Conservation (phyloP, 106 monocot genomes). For the Iris macrosiphon region DNA sequence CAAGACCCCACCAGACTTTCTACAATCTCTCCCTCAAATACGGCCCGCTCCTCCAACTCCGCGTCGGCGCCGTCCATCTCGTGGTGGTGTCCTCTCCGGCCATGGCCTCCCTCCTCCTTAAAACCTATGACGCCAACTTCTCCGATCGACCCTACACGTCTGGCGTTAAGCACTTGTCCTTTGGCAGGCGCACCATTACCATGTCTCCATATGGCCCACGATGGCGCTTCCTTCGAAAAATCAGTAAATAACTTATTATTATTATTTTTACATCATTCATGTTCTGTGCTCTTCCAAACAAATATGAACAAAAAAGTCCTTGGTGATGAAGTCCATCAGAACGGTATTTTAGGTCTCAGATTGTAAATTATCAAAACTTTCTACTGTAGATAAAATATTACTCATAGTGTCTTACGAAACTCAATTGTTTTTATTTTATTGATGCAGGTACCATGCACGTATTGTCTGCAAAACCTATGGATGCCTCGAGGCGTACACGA, state of each 20-base stretch:
- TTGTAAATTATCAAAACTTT: no score
- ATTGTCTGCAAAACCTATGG: no score
- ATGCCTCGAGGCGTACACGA: no score
- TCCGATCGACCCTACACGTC: constrained; percentile 12
- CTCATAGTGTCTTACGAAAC: no score
- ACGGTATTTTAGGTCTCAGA: not conserved
- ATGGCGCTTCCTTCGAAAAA: constrained; percentile 24
- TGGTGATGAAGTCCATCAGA: constrained; percentile 14
- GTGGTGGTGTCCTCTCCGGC: constrained; percentile 19
- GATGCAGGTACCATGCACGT: no score
- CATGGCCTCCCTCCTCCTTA: constrained; percentile 12
- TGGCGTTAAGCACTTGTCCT: constrained; percentile 14
- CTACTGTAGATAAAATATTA: no score
- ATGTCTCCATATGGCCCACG: constrained; percentile 21
- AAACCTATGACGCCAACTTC: constrained; percentile 24
- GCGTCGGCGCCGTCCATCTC: constrained; percentile 9
- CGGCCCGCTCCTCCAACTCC: constrained; percentile 27
- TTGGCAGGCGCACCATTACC: constrained; percentile 13
- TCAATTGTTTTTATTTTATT: no score
- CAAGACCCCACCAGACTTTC: constrained; percentile 20
- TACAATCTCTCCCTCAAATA: constrained; percentile 2
- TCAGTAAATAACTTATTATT: constrained; percentile 12
- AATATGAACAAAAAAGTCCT: no score
- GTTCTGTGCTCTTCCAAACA: constrained; percentile 2
- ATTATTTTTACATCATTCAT: constrained; percentile 27